phyloP scores from a whole-genome alignment of 306 rosid species.

The Medicago arabica region DNA sequence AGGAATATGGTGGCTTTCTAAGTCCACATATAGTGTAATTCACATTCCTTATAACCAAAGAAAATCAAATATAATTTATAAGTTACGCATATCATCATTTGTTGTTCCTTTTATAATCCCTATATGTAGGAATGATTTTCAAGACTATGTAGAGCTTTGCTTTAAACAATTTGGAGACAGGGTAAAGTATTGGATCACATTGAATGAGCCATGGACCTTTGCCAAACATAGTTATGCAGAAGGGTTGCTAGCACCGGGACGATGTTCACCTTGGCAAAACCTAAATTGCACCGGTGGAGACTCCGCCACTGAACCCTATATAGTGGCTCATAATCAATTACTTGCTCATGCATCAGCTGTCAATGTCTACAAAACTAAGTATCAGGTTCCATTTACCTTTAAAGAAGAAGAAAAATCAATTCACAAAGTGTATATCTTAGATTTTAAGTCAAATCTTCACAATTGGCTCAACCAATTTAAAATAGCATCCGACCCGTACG shows the following conservation, averaged over 20 bases:
- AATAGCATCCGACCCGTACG: too few relatives aligned
- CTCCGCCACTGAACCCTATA: conserved; percentile 59
- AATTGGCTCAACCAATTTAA: too few relatives aligned
- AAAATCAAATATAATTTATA: not conserved
- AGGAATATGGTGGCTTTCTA: conserved; percentile 56
- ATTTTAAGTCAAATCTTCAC: not conserved
- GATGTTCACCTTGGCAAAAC: conserved; percentile 54
- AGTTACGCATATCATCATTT: not conserved
- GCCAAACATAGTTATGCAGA: not conserved
- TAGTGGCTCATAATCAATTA: conserved; percentile 51
- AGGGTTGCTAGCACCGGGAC: not conserved
- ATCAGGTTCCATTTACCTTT: conserved; percentile 46
- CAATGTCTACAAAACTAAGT: conserved; percentile 42
- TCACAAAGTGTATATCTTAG: not conserved
- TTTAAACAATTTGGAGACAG: conserved; percentile 40
- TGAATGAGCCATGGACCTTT: conserved; percentile 26
- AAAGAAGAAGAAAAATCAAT: not conserved
- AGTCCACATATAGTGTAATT: conserved; percentile 51
- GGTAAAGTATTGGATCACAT: conserved; percentile 41
- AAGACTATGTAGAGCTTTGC: conserved; percentile 33
- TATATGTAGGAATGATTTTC: conserved; percentile 26
- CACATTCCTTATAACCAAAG: not conserved
- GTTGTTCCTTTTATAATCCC: not conserved
- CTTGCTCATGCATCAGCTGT: conserved; percentile 59
- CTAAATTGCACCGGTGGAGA: conserved; percentile 49